phyloP scores from a whole-genome alignment of 495 filamentous ascomycete species.

The Pyrenula aspistea region DNA sequence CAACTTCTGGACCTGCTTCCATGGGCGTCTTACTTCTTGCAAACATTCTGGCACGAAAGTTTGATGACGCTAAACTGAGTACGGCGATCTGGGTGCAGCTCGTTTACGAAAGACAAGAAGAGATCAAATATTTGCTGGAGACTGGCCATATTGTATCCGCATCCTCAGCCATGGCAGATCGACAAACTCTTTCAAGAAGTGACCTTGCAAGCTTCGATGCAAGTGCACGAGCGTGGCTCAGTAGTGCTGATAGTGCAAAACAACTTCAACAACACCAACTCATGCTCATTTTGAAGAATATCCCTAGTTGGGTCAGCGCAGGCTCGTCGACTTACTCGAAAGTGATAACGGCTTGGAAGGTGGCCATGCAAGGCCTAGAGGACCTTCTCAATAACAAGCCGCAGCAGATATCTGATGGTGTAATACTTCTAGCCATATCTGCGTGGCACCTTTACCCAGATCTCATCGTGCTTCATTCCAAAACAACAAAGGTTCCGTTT shows the following conservation, averaged over 20 bases:
- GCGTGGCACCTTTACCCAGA: constrained; percentile 28
- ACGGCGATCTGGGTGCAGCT: constrained; percentile 23
- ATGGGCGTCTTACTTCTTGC: constrained; percentile 18
- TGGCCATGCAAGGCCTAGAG: constrained; percentile 13
- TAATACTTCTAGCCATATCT: constrained; percentile 15
- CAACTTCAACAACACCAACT: constrained; percentile 18
- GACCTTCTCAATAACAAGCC: constrained; percentile 12
- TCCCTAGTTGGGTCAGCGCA: constrained; percentile 12
- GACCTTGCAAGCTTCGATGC: constrained; percentile 22
- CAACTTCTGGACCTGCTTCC: constrained; percentile 17
- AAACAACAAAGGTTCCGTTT: constrained; percentile 7
- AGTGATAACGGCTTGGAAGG: constrained; percentile 17
- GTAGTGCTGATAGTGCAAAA: constrained; percentile 1
- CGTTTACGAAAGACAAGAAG: constrained; percentile 10
- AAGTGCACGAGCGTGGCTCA: constrained; percentile 22
- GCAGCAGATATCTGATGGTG: constrained; percentile 11
- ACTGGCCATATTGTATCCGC: not conserved
- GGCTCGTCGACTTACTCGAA: constrained; percentile 11
- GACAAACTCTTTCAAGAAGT: constrained; percentile 7
- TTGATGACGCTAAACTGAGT: constrained; percentile 14
- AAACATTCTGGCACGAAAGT: constrained; percentile 21
- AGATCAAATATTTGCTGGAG: constrained; percentile 1
- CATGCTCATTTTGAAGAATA: constrained; percentile 22
- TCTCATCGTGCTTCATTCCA: constrained; percentile 13
- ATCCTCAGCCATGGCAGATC: constrained; percentile 1